Evolutionary conservation across 2,329 filamentous ascomycete species (phyloP).

Genomic region (Sporothrix dimorphospora): DNA sequence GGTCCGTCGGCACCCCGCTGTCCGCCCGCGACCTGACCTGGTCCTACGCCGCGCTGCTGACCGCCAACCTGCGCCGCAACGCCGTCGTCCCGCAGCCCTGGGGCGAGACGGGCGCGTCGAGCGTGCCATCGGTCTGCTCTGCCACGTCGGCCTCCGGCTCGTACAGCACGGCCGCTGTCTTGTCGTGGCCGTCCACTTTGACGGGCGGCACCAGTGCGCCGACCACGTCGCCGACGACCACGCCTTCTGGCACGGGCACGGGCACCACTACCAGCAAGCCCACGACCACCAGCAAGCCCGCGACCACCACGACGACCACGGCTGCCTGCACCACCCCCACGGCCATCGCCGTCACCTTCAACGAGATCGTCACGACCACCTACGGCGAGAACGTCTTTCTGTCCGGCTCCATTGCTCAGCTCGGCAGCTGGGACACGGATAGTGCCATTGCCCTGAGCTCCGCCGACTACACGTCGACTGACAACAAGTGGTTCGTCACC

Average conservation of each 20-base stretch:
- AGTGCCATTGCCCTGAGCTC: slow-evolving; percentile 62
- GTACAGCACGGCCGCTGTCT: slow-evolving; percentile 49
- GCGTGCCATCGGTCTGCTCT: slow-evolving; percentile 53
- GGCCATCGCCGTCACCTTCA: slow-evolving; percentile 62
- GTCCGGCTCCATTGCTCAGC: slow-evolving; percentile 58
- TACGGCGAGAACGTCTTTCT: slow-evolving; percentile 69
- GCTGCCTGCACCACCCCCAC: slow-evolving; percentile 46
- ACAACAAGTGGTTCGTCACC: slow-evolving; percentile 64
- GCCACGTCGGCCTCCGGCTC: slow-evolving; percentile 52
- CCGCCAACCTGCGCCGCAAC: slow-evolving; percentile 60
- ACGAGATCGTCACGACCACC: slow-evolving; percentile 58
- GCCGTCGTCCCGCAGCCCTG: slow-evolving; percentile 58
- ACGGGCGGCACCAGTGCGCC: slow-evolving; percentile 49
- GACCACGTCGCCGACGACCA: slow-evolving; percentile 3
- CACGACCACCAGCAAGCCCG: background rate
- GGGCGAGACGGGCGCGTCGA: slow-evolving; percentile 41
- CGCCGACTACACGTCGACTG: slow-evolving; percentile 58
- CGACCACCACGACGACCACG: slow-evolving; percentile 17
- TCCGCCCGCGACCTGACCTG: slow-evolving; percentile 72
- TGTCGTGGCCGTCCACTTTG: slow-evolving; percentile 1
- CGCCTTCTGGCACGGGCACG: background rate
- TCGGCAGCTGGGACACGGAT: slow-evolving; percentile 65
- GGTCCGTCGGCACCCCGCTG: slow-evolving; percentile 54
- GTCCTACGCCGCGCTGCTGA: slow-evolving; percentile 73
- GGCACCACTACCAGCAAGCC: background rate